phyloP scores from a whole-genome alignment of 208 protist species.

The Borovskyia barvae region DNA sequence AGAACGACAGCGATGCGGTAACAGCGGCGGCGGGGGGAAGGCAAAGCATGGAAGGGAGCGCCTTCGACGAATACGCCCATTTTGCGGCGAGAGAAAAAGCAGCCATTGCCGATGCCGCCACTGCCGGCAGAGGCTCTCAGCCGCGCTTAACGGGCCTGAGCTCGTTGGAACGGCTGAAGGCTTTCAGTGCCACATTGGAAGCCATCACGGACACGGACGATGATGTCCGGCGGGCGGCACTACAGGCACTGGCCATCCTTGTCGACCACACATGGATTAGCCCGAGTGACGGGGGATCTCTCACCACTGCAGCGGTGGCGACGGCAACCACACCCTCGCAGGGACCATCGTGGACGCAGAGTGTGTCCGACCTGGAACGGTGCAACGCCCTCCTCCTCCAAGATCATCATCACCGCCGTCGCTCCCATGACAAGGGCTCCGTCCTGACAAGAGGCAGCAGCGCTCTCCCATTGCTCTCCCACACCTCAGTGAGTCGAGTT shows the following conservation, averaged over 20 bases:
- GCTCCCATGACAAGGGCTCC: too few relatives aligned
- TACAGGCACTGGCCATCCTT: constrained; percentile 36
- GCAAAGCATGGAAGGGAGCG: too few relatives aligned
- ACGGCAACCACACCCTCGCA: background rate
- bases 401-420: background rate
- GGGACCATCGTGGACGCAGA: constrained; percentile 1
- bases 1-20: constrained; percentile 16
- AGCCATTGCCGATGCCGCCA: background rate
- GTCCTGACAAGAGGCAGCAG: background rate
- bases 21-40: background rate
- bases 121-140: background rate
- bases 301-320: background rate
- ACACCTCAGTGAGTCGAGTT: constrained; percentile 32
- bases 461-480: background rate
- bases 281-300: background rate
- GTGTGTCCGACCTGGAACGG: constrained; percentile 9
- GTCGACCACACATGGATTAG: constrained; percentile 33
- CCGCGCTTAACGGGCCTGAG: constrained; percentile 19
- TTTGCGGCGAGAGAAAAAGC: constrained; percentile 1
- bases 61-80: constrained; percentile 26
- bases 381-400: constrained; percentile 15
- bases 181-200: constrained; percentile 59
- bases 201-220: constrained; percentile 75
- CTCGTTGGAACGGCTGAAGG: constrained; percentile 50
- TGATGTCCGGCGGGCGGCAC: constrained; percentile 51